Base-by-base conservation (phyloP, 2,329 filamentous ascomycete species). In the Fonsecaea monophora region DNA sequence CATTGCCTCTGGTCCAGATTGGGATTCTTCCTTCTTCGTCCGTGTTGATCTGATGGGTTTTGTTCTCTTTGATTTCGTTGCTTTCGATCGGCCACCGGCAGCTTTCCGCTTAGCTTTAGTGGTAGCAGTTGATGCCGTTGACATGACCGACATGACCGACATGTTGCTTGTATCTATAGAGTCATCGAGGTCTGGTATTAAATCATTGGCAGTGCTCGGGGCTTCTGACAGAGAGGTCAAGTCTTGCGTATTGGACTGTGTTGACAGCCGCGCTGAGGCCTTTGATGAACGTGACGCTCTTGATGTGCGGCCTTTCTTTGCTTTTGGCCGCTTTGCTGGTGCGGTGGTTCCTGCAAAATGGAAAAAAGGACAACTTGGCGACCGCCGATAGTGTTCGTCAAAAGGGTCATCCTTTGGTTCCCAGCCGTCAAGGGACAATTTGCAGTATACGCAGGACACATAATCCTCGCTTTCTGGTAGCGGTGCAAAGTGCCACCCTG, bases 401-500 rank as follows among this genome's bases (percentile, higher is more conserved):
- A 90, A 86, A 68, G 95, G 95, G 76, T 96, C 92, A 77, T 99
- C 95, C 66, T 90, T 89, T 1, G 90, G 90, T 76, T 98, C 95
- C 95, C 96, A 99, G 6, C 93, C 93, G 77, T 98, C 94, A 10
- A 99, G 85, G 10, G 90, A 92, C 15, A 98, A 81, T 65, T 91
- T 88, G 81, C 95, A 99, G 79, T 98, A 97, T 34, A 91, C 86
- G 77, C 95, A 99, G 10, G 91, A 95, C 9, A 92, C 92, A 81
- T 94, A 92, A 77, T 99, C 95, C 71, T 95, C 90, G 12, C 89
- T 92, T 53, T 94, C 92, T 53, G 87, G 81, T 5, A 88, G 92
- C 0, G 95, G 94, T 30, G 93, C 96, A 79, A 94, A 97, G 76
- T 91, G 93, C 94, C 94, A 99, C 10, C 95, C 95, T 34, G 92